Evolutionary conservation across 1,284 basidiomycete species (phyloP), one percentile per base, ranked within the genome.

Genomic region (Ganoderma resinaceum): DNA sequence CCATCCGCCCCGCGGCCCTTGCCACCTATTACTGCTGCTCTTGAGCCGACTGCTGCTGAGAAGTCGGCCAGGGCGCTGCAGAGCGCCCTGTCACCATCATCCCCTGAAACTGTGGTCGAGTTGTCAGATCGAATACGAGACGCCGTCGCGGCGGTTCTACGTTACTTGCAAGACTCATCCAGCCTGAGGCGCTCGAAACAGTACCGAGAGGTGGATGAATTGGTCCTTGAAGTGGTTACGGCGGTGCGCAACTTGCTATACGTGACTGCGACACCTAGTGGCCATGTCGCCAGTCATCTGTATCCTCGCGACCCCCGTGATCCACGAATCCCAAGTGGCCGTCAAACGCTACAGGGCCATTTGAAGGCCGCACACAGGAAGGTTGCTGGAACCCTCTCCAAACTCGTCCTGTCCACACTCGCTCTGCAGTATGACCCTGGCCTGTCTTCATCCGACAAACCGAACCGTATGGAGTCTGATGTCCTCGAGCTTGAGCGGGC

Each of bases 401-500:
- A 93, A 74, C 81, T 93, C 20, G 91, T 93, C 14, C 82, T 93
- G 2, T 93, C 92, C 7, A 90, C 91, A 29, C 86, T 92, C 61
- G 92, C 92, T 0, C 88, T 93, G 80, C 87, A 91, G 74, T 93
- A 92, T 70, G 91, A 93, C 75, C 90, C 90, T 0, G 88, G 87
- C 31, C 84, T 87, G 1, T 83, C 84, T 18, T 40, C 58, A 5
- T 2, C 58, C 58, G 91, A 94, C 70, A 90, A 90, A n/a, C 84
- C 89, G 2, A 87, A 86, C 70, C 87, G 91, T 40, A 91, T 94
- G 68, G 90, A 92, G 73, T 85, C 87, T 5, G 93, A 95, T 74
- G 91, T 93, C 1, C 86, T 89, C 63, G 94, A 95, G 70, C 84
- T 96, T 12, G 91, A 93, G 70, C 85, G 89, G 42, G 92, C 92